These are phyloP conservation scores for Zygosaccharomyces pseudobailii DNA, from an alignment of 1,139 yeast genomes.

Conservation along the genomic window DNA sequence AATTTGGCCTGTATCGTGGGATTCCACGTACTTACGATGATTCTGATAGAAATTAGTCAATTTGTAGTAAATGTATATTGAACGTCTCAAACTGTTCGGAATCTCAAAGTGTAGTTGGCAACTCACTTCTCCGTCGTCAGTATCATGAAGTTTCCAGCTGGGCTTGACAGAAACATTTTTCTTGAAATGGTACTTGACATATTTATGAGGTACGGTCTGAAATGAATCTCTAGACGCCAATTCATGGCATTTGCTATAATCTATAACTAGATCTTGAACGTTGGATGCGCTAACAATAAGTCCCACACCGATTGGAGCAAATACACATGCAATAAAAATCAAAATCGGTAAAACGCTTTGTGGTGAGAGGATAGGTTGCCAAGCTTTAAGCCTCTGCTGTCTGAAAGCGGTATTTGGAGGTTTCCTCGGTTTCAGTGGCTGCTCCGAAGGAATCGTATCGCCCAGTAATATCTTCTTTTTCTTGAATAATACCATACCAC, in stretches of 20 bases:
- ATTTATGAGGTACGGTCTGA: constrained; percentile 47
- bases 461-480: constrained; percentile 4
- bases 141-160: constrained; percentile 48
- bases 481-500: constrained; percentile 5
- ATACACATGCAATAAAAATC: constrained; percentile 56
- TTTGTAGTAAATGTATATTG: constrained; percentile 63
- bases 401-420: constrained; percentile 68
- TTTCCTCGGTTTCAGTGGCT: constrained; percentile 45
- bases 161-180: constrained; percentile 39
- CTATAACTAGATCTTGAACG: constrained; percentile 54
- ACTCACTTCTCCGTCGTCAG: constrained; percentile 36
- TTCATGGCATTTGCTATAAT: constrained; percentile 54
- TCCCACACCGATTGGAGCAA: constrained; percentile 72
- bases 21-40: constrained; percentile 71
- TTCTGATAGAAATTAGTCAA: constrained; percentile 73
- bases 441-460: constrained; percentile 4
- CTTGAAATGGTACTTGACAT: constrained; percentile 51
- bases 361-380: constrained; percentile 81
- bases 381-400: constrained; percentile 70
- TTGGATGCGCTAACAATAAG: constrained; percentile 53
- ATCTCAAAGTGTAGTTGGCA: constrained; percentile 58
- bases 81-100: constrained; percentile 54
- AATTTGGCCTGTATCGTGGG: constrained; percentile 61
- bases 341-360: constrained; percentile 68
- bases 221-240: constrained; percentile 39